Conservation (phyloP, 2,329 filamentous ascomycete species). For the Colletotrichum horii region DNA sequence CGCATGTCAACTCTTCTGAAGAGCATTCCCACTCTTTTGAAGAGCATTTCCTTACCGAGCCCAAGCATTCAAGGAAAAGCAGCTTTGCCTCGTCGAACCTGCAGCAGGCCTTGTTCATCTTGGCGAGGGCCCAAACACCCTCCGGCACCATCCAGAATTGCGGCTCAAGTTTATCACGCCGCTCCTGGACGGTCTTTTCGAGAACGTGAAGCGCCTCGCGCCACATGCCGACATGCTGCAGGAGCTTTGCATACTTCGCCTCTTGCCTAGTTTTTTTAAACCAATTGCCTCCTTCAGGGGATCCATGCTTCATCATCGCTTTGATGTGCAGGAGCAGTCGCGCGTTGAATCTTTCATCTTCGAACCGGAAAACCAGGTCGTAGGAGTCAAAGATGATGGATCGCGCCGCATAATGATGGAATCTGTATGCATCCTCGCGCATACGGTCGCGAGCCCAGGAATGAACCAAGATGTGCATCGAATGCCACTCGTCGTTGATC, state of each 20-base stretch:
- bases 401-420: too few relatives aligned
- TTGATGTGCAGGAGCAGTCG: slow-evolving; percentile 1
- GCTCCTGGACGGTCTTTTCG: background rate
- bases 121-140: background rate
- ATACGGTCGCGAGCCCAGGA: too few relatives aligned
- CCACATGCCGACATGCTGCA: background rate
- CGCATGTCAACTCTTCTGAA: too few relatives aligned
- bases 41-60: background rate
- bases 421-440: too few relatives aligned
- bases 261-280: background rate
- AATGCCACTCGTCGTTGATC: too few relatives aligned
- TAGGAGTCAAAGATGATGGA: background rate
- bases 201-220: background rate
- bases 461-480: too few relatives aligned
- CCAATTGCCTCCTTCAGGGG: background rate
- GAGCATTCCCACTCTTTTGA: too few relatives aligned
- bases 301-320: background rate
- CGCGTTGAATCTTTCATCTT: background rate
- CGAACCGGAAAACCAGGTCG: background rate
- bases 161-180: background rate
- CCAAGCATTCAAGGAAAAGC: background rate
- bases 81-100: background rate
- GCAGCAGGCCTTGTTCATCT: background rate
- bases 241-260: background rate
- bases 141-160: background rate